These are phyloP conservation scores for Strobilomyces confusus DNA, from an alignment of 768 basidiomycete genomes.

Conservation along the genomic window DNA sequence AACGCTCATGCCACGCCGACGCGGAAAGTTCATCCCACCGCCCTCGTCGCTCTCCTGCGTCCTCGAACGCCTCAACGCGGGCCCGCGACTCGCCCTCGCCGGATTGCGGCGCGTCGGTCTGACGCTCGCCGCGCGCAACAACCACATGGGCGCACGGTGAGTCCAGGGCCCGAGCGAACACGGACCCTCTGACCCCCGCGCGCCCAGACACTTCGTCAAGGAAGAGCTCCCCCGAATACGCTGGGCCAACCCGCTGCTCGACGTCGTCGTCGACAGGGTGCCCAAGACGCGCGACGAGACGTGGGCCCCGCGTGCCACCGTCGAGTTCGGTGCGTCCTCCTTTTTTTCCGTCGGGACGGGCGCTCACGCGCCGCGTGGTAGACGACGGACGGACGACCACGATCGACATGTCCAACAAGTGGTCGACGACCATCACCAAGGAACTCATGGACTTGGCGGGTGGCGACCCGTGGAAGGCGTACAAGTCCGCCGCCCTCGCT, in stretches of 20 bases:
- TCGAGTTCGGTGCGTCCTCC: slow-evolving; percentile 58
- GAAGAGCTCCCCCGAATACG: slow-evolving; percentile 76
- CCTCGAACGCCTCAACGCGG: too few species aligned
- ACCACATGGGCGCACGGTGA: slow-evolving; percentile 74
- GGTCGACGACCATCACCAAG: slow-evolving; percentile 62
- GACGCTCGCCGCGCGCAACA: slow-evolving; percentile 52
- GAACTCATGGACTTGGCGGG: slow-evolving; percentile 71
- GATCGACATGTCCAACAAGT: slow-evolving; percentile 60
- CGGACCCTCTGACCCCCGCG: background rate
- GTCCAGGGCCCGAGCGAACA: slow-evolving; percentile 10
- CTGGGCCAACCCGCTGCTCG: slow-evolving; percentile 66
- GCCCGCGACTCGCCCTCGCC: too few species aligned
- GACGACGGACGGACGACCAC: slow-evolving; percentile 46
- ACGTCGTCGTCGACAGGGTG: slow-evolving; percentile 54
- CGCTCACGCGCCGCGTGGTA: slow-evolving; percentile 16
- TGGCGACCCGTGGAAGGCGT: slow-evolving; percentile 53
- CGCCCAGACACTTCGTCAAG: slow-evolving; percentile 67
- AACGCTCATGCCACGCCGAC: too few species aligned
- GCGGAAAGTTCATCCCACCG: too few species aligned
- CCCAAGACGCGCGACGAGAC: slow-evolving; percentile 49
- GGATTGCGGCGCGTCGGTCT: slow-evolving; percentile 51
- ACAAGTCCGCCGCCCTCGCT: slow-evolving; percentile 44
- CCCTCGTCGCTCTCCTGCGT: too few species aligned
- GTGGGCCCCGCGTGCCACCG: slow-evolving; percentile 58
- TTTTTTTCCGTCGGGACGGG: background rate